A percentile compares a stretch with the other conserved stretches of the same genome.
These are phyloP conservation scores for Arabis hirsuta DNA, from an alignment of 345 rosid genomes.

Conservation along the genomic window DNA sequence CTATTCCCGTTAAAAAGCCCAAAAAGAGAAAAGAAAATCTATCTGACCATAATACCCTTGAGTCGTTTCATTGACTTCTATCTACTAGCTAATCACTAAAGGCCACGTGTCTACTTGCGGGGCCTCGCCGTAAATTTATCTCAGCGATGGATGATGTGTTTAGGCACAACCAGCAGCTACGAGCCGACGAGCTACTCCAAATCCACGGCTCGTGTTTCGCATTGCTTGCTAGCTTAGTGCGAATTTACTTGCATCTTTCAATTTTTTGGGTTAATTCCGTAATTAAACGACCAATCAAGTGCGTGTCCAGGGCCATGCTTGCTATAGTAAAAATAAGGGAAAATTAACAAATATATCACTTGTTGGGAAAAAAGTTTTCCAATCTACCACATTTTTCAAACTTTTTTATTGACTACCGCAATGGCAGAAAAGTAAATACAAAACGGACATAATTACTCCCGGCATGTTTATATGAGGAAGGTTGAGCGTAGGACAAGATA, in stretches of 20 bases:
- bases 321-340: background rate
- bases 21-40: slow-evolving; percentile 13
- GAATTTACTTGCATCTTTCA: slow-evolving; percentile 10
- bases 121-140: background rate
- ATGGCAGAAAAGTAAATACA: no score
- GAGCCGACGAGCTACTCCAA: slow-evolving; percentile 23
- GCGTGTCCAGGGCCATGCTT: background rate
- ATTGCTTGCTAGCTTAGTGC: background rate
- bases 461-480: no score
- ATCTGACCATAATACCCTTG: slow-evolving; percentile 32
- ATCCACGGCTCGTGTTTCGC: slow-evolving; percentile 6
- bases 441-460: no score
- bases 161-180: slow-evolving; percentile 5
- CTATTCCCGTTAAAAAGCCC: slow-evolving; percentile 33
- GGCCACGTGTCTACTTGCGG: background rate
- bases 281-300: slow-evolving; percentile 8
- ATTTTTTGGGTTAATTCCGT: background rate
- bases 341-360: background rate
- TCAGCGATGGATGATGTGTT: slow-evolving; percentile 15
- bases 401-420: no score
- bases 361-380: no score
- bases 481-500: no score
- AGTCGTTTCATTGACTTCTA: background rate
- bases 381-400: no score
- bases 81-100: background rate